phyloP scores from a whole-genome alignment of 352 stramenopile species.

The Globisporangium barbulae region DNA sequence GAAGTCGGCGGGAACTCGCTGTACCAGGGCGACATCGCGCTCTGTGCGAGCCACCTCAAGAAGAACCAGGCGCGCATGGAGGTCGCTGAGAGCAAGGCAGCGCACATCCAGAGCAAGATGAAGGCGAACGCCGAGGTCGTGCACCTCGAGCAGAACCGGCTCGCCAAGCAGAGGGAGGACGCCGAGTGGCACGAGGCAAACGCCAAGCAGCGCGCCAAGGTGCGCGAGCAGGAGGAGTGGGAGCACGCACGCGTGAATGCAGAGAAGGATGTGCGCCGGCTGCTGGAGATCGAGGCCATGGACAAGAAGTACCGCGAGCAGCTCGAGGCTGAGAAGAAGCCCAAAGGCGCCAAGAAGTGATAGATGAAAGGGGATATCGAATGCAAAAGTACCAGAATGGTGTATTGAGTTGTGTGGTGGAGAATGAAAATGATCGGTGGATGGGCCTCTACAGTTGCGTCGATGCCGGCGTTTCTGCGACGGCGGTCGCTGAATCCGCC shows the following conservation, averaged over 20 bases:
- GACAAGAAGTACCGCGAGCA: conserved; percentile 53
- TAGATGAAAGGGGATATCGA: neutral
- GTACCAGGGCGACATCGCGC: conserved; percentile 41
- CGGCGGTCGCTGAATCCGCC: conserved; percentile 5
- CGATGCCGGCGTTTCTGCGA: conserved; percentile 14
- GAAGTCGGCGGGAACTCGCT: conserved; percentile 50
- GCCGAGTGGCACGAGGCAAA: conserved; percentile 52
- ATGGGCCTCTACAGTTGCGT: conserved; percentile 11
- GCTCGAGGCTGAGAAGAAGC: conserved; percentile 40
- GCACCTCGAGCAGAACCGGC: conserved; percentile 26
- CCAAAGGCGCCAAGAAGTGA: conserved; percentile 51
- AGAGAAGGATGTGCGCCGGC: conserved; percentile 42
- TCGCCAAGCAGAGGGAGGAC: conserved; percentile 41
- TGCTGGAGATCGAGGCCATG: conserved; percentile 48
- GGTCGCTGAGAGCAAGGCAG: conserved; percentile 26
- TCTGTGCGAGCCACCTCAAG: conserved; percentile 33
- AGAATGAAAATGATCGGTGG: conserved; percentile 1
- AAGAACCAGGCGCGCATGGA: conserved; percentile 42
- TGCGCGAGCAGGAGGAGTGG: conserved; percentile 48
- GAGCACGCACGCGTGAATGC: conserved; percentile 34
- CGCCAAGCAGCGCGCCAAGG: conserved; percentile 39
- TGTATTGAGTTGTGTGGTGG: conserved; percentile 2
- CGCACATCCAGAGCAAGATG: conserved; percentile 23
- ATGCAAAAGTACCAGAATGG: conserved; percentile 2
- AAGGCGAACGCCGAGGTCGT: conserved; percentile 27